A percentile compares a stretch with the other conserved stretches of the same genome.
Evolutionary conservation across 169 alveolate species (phyloP).

Genomic region (Plasmodium relictum): DNA sequence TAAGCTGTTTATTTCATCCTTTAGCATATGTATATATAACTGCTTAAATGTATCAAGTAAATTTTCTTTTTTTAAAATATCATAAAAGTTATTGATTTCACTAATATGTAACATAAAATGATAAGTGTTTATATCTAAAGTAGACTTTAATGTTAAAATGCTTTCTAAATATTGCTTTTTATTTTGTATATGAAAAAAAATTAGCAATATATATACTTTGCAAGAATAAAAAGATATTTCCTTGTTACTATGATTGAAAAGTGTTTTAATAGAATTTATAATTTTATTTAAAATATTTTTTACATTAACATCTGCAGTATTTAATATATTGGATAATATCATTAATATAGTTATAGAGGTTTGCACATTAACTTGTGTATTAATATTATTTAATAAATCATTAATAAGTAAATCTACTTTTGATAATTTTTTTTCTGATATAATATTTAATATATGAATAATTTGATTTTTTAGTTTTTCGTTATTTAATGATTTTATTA

Average conservation of each 20-base stretch:
- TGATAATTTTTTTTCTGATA: slow-evolving; percentile 71
- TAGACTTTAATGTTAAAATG: slow-evolving; percentile 16
- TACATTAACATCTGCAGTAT: slow-evolving; percentile 33
- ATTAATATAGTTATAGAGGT: slow-evolving; percentile 64
- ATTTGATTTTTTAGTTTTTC: slow-evolving; percentile 76
- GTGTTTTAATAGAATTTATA: slow-evolving; percentile 32
- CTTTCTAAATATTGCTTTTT: slow-evolving; percentile 57
- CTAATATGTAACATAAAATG: slow-evolving; percentile 65
- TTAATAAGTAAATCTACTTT: slow-evolving; percentile 69
- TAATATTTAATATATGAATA: slow-evolving; percentile 69
- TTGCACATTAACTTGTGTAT: slow-evolving; percentile 42
- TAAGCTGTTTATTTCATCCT: slow-evolving; percentile 21
- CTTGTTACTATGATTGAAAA: slow-evolving; percentile 32
- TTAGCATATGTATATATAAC: slow-evolving; percentile 31
- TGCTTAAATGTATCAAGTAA: slow-evolving; percentile 33
- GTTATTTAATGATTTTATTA: slow-evolving; percentile 69
- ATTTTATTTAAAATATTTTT: slow-evolving; percentile 60
- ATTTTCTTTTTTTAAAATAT: slow-evolving; percentile 64
- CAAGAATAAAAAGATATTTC: slow-evolving; percentile 63
- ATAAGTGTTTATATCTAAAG: slow-evolving; percentile 3
- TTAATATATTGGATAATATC: slow-evolving; percentile 69
- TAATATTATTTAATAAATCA: slow-evolving; percentile 74
- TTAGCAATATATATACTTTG: slow-evolving; percentile 50
- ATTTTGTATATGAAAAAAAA: slow-evolving; percentile 57
- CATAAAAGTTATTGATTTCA: slow-evolving; percentile 65